Percentiles rank a stretch among this genome's conserved stretches.
Conservation (phyloP, 73 alveolate species). For the Tetrahymena elliotti region DNA sequence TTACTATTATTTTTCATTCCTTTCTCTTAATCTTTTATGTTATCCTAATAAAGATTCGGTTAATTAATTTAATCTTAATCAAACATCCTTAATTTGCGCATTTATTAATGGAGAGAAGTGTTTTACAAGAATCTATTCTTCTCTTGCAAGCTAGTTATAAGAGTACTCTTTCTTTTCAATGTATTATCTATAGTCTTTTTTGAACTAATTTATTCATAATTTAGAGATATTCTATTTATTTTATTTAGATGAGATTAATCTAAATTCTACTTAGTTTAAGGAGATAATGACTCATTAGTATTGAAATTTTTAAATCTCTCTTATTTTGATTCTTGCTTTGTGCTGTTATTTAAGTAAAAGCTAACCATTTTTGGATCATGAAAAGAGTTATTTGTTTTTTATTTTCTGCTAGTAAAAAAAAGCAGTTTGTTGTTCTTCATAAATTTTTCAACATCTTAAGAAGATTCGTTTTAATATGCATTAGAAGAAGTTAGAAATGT, state of each 20-base stretch:
- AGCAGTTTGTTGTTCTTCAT: neutral
- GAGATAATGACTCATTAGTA: neutral
- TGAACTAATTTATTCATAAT: neutral
- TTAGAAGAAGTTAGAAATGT: neutral
- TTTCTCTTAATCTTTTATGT: too few species aligned
- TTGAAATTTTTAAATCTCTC: neutral
- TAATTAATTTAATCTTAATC: neutral
- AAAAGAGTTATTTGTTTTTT: neutral
- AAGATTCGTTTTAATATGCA: neutral
- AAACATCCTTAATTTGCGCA: too few species aligned
- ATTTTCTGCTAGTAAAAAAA: neutral
- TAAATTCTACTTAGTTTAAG: neutral
- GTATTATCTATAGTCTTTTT: neutral
- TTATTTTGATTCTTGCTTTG: neutral
- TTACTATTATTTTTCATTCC: neutral
- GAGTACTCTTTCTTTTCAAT: neutral
- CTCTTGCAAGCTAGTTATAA: neutral
- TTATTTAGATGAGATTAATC: neutral
- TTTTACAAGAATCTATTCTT: neutral
- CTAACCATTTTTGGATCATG: neutral
- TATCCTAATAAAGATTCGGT: neutral
- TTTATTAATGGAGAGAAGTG: neutral
- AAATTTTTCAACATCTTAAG: neutral
- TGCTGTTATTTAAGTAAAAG: neutral
- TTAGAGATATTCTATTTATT: neutral